Base-by-base conservation (phyloP, 106 monocot species). In the Dioscorea zingiberensis region DNA sequence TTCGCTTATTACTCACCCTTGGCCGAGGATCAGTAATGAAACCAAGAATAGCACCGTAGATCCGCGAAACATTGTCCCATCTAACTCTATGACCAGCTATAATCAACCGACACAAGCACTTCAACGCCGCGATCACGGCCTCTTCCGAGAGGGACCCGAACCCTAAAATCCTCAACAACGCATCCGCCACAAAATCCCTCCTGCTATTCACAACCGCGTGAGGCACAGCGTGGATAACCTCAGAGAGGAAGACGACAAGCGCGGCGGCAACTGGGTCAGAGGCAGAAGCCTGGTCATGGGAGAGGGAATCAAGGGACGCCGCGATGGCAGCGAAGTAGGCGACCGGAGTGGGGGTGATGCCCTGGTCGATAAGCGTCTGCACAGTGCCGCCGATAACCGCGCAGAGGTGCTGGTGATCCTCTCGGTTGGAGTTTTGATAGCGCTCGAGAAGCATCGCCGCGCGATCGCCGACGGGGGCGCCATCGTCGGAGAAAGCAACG, bases 251-350 rank as follows among this genome's bases (percentile, higher is more conserved):
- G 14, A 63, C 58, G 27, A 97, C 68, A 4, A 97, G 83, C 9
- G 92, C 66, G 26, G 77, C 21, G 16, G 77, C 71, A 23, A 64
- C 65, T 21, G 80, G 74, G 24, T 78, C 78, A 26, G 77, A 38
- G 26, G 65, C 78, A 26, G 73, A 66, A 46, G 72, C 48, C 28
- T 76, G 69, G 29, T 87, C 78, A 32, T 63, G 78, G 3, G 75
- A 80, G 58, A 87, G 74, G 19, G 73, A 69, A 15, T 73, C 66
- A 66, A 99, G 82, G 30, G 93, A 72, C 38, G 93, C 72, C 27
- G 68, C 49, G 32, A 82, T 56, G 65, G 93, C 98, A 30, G 68
- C 86, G 72, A 93, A 99, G 76, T 84, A 99, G 47, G 98, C 75
- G 23, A 83, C 84, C 53, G 98, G 93, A 17, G 72, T 80, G 26